Base-by-base conservation (phyloP, 2,329 filamentous ascomycete genomes). In the Diaporthe sp. region DNA sequence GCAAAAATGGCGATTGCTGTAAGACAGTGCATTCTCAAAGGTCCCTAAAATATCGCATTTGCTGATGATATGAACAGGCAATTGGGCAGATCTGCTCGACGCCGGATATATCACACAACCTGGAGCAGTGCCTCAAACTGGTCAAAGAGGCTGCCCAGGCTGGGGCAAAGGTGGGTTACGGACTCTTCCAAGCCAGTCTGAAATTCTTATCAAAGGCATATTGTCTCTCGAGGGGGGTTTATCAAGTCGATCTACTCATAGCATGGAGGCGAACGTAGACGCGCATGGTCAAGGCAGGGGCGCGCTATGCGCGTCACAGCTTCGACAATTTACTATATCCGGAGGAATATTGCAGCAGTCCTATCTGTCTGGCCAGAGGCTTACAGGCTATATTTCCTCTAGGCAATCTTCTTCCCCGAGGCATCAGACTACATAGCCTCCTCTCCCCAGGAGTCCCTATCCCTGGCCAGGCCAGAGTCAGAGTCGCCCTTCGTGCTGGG, bases 11-110 rank as follows among this genome's bases (percentile, higher is more conserved):
- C 71, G 47, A 69, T 73, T 28, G 71, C 71, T 45, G 71, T 68
- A 30, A 73, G 71, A 25, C 45, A 19, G 13, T 13, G 7, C 13
- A n/a, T 1, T 15, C 25, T 8, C 25, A 5, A 19, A 15, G 50
- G 4, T 6, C 3, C 30, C 35, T 6, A 64, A 42, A 42, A 17
- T 2, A 17, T 3, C 42, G 42, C 15, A 17, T 38, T 12, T 66
- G 1, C 61, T 55, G 61, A 64, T 47, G 9, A 57, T 22, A n/a
- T 28, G 30, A 17, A 52, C 80, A 97, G 95, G 95, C 95, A 77
- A 88, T 98, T 60, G 96, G 95, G 45, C 96, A 98, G 85, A 91
- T 98, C 84, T 96, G 95, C 85, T 96, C 95, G 50, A 97, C 95
- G 74, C 89, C 92, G 76, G 94, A 90, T 77, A 92, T 97, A 87